Conservation (phyloP, 345 rosid species). For the Hevea brasiliensis region DNA sequence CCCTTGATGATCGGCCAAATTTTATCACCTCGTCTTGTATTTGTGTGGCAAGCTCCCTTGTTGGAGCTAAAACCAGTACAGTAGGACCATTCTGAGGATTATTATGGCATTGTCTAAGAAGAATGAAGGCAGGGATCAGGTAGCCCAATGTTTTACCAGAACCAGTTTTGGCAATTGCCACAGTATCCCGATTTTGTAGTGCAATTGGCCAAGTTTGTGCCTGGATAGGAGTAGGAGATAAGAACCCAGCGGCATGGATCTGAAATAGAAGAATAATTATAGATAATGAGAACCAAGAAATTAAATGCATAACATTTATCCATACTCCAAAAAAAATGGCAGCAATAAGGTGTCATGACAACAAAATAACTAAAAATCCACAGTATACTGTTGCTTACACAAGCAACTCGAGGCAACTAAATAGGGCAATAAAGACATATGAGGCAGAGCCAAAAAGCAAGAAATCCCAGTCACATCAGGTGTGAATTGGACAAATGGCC, state of each 20-base stretch:
- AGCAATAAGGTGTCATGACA: conserved; percentile 8
- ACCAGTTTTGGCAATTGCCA: conserved; percentile 98
- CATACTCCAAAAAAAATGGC: conserved; percentile 5
- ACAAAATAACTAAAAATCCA: conserved; percentile 34
- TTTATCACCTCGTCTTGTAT: conserved; percentile 85
- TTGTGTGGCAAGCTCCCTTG: conserved; percentile 96
- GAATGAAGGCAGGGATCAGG: conserved; percentile 87
- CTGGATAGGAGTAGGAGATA: conserved; percentile 92
- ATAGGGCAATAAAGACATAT: conserved; percentile 69
- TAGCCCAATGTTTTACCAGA: conserved; percentile 99
- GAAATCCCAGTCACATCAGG: conserved; percentile 71
- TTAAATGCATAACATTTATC: background rate
- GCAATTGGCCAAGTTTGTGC: conserved; percentile 99
- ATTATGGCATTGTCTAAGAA: conserved; percentile 60
- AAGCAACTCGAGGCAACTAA: conserved; percentile 81
- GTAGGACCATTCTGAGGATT: conserved; percentile 87
- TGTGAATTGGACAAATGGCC: conserved; percentile 74
- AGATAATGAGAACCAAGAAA: conserved; percentile 16
- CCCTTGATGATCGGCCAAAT: conserved; percentile 83
- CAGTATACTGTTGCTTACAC: conserved; percentile 69
- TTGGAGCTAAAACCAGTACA: conserved; percentile 87
- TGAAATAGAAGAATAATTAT: conserved; percentile 33
- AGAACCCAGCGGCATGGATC: conserved; percentile 88
- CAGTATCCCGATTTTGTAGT: conserved; percentile 78
- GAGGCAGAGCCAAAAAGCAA: conserved; percentile 67